phyloP scores from a whole-genome alignment of 2,329 filamentous ascomycete species.

The Hypoxylon sp. region DNA sequence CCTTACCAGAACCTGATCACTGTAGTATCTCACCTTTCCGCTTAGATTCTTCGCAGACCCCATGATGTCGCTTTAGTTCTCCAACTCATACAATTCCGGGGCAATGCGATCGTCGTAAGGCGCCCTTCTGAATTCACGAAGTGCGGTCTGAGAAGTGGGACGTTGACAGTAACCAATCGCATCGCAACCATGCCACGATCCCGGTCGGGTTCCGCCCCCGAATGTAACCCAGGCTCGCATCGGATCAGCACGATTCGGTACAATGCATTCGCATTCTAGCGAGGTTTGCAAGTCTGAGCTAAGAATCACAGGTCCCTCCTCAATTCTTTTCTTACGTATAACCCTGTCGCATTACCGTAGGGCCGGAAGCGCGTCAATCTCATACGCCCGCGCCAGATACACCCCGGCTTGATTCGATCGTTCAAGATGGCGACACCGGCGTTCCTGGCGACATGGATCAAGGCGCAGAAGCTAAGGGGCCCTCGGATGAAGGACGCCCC shows the following conservation, averaged over 20 bases:
- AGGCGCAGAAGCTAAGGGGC: constrained; percentile 27
- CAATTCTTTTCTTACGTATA: constrained; percentile 3
- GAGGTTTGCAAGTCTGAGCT: constrained; percentile 11
- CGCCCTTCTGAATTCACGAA: constrained; percentile 6
- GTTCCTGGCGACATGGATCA: constrained; percentile 27
- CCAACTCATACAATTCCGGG: constrained; percentile 3
- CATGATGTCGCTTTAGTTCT: constrained; percentile 14
- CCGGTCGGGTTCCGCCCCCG: constrained; percentile 27
- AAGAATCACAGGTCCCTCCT: constrained; percentile 4
- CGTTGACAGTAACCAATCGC: constrained; percentile 15
- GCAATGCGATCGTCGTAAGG: constrained; percentile 1
- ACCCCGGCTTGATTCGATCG: neutral
- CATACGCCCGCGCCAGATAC: constrained; percentile 2
- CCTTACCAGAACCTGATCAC: neutral
- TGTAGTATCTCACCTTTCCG: constrained; percentile 21
- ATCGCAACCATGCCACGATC: neutral
- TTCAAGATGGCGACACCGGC: constrained; percentile 21
- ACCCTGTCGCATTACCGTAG: neutral
- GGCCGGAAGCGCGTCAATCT: constrained; percentile 3
- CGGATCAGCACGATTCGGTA: constrained; percentile 7
- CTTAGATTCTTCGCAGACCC: constrained; percentile 12
- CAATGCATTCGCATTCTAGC: constrained; percentile 9
- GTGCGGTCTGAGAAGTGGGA: constrained; percentile 17
- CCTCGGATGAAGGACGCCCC: constrained; percentile 33
- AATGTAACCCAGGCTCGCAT: constrained; percentile 16